These are phyloP conservation scores for Fusarium nematophilum DNA, from an alignment of 2,329 filamentous ascomycete genomes.

Conservation along the genomic window DNA sequence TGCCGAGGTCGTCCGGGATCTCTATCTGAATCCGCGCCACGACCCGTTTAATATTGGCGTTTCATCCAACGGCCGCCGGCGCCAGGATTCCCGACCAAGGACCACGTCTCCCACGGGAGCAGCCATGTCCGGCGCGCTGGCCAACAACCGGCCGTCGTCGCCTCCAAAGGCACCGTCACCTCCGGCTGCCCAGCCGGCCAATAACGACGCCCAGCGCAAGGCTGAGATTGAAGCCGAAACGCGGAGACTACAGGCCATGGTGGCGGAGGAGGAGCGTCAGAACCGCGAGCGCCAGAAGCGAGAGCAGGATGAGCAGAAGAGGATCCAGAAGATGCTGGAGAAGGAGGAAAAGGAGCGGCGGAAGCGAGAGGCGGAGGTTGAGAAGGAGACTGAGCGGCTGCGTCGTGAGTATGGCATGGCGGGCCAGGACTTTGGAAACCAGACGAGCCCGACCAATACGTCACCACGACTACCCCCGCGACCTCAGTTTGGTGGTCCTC, in stretches of 20 bases:
- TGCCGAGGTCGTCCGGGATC: constrained; percentile 72
- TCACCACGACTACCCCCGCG: constrained; percentile 51
- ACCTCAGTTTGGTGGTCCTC: constrained; percentile 24
- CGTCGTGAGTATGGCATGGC: constrained; percentile 73
- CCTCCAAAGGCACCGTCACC: constrained; percentile 28
- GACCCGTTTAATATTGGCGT: constrained; percentile 82
- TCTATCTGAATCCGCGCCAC: constrained; percentile 72
- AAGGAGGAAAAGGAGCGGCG: constrained; percentile 71
- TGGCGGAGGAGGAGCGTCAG: constrained; percentile 61
- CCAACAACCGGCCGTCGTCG: constrained; percentile 41
- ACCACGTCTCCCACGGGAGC: constrained; percentile 39
- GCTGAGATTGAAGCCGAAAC: constrained; percentile 79
- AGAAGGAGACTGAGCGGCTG: constrained; percentile 86
- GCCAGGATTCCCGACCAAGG: constrained; percentile 54
- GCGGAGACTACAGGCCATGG: constrained; percentile 71
- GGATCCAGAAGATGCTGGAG: constrained; percentile 74
- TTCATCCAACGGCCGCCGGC: constrained; percentile 41
- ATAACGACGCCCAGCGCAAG: constrained; percentile 43
- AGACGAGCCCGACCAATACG: constrained; percentile 32
- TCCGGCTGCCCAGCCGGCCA: constrained; percentile 23
- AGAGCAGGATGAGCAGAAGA: constrained; percentile 64
- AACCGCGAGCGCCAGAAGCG: constrained; percentile 66
- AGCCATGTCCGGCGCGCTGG: constrained; percentile 54
- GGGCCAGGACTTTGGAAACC: constrained; percentile 52
- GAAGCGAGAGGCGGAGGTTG: constrained; percentile 69